phyloP scores from a whole-genome alignment of 2,329 filamentous ascomycete species.

The Aspergillaceae sp. region DNA sequence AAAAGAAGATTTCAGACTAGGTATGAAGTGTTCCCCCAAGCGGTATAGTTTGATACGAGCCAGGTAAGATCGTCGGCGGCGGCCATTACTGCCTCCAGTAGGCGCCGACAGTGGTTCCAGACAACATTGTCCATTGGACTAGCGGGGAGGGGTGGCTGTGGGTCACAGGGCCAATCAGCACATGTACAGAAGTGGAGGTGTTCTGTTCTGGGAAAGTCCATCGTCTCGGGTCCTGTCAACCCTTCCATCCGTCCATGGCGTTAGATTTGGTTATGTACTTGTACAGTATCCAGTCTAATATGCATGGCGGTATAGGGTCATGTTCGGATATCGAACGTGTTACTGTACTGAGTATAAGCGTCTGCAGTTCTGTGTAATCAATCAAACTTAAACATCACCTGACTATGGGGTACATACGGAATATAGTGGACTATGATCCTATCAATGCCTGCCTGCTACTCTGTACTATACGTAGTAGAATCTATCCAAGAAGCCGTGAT shows the following conservation, averaged over 20 bases:
- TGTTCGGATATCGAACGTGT: no score
- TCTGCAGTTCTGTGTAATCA: no score
- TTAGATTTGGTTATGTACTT: neutral
- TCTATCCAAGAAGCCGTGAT: no score
- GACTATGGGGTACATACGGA: no score
- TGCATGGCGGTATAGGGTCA: no score
- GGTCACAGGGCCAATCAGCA: neutral
- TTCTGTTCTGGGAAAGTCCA: slow-evolving; percentile 6
- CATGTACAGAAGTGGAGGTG: neutral
- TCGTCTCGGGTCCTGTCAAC: slow-evolving; percentile 19
- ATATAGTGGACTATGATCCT: no score
- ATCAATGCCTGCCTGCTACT: no score
- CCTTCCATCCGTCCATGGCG: neutral
- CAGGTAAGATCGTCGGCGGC: neutral
- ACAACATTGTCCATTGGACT: neutral
- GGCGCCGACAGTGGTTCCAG: neutral
- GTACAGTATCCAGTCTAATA: no score
- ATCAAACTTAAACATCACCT: no score
- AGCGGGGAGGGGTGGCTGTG: neutral
- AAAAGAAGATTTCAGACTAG: neutral
- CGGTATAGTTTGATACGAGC: neutral
- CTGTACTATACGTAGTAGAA: no score
- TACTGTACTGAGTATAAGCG: no score
- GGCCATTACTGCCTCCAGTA: neutral
- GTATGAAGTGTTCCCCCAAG: neutral